phyloP scores from a whole-genome alignment of 106 monocot species.

The Vanilla planifolia region DNA sequence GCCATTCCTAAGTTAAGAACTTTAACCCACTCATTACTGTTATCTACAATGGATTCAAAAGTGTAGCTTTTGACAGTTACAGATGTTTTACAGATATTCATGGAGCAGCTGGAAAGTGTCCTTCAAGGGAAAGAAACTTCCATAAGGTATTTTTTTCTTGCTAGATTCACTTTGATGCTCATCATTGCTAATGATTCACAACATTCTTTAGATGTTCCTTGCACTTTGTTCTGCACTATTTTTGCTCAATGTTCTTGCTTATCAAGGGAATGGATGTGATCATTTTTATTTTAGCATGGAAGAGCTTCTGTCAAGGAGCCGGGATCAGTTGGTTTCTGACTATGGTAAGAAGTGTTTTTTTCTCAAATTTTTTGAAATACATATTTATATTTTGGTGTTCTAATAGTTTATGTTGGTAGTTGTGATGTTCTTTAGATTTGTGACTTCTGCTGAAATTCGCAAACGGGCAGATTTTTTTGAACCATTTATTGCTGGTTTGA shows the following conservation, averaged over 20 bases:
- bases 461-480: slow-evolving; percentile 75
- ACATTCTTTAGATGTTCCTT: neutral
- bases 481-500: slow-evolving; percentile 70
- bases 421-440: slow-evolving; percentile 95
- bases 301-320: slow-evolving; percentile 67
- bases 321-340: slow-evolving; percentile 62
- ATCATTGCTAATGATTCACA: neutral
- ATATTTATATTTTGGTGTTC: neutral
- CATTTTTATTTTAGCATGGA: slow-evolving; percentile 46
- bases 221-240: neutral
- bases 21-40: too few relatives aligned
- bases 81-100: slow-evolving; percentile 52
- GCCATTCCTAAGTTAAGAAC: too few relatives aligned
- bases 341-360: slow-evolving; percentile 41
- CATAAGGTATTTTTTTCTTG: slow-evolving; percentile 46
- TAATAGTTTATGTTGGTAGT: slow-evolving; percentile 29
- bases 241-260: slow-evolving; percentile 10
- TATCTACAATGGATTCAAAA: neutral
- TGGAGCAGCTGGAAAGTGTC: slow-evolving; percentile 68
- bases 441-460: slow-evolving; percentile 72
- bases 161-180: neutral
- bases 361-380: too few relatives aligned
- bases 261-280: slow-evolving; percentile 12
- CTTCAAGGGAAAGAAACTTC: slow-evolving; percentile 41
- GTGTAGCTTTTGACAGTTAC: neutral